Base-by-base conservation (phyloP, 495 filamentous ascomycete genomes). In the Cercophora sp. region DNA sequence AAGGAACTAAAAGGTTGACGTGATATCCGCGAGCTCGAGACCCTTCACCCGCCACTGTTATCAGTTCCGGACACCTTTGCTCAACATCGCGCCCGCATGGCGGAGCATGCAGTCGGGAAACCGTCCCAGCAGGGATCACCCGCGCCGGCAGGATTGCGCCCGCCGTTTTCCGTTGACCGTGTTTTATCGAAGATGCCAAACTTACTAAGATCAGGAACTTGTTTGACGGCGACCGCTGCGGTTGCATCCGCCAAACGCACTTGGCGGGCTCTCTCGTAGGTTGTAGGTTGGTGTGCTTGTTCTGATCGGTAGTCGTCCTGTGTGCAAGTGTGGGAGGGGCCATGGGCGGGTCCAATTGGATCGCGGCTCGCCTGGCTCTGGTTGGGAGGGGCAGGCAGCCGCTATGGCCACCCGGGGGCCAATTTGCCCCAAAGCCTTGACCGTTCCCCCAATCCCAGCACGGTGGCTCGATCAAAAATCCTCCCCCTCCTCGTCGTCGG, bases 391-490 rank as follows among this genome's bases (percentile, higher is more conserved):
- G 44, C 27, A 47, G 27, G 44, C 24, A 34, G 16, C 13, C 44
- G 44, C 44, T 47, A 44, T 47, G 44, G 44, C 44, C 44, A 47
- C 44, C 44, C 44, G 18, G 37, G 26, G 24, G 26, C 44, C 44
- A 32, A 34, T 47, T 47, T 34, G 25, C 44, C 26, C 44, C 27
- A 47, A 41, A 41, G 37, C 37, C 37, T 46, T 22, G 31, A 16
- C 44, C 26, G 13, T 47, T 27, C 44, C 25, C 44, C 26, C 44
- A 29, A 19, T 63, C 48, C 60, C 62, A 63, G 48, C 37, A 52
- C 51, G 31, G 57, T 65, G 61, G 64, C 59, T 54, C 59, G 48
- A 65, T 61, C 55, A 60, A 59, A 65, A 67, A 60, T 61, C 56
- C 51, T 60, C 43, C 60, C 62, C 64, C 59, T 60, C 62, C 48